Conservation (phyloP, 202 grass and related monocot genomes). For the Panicum hallii region DNA sequence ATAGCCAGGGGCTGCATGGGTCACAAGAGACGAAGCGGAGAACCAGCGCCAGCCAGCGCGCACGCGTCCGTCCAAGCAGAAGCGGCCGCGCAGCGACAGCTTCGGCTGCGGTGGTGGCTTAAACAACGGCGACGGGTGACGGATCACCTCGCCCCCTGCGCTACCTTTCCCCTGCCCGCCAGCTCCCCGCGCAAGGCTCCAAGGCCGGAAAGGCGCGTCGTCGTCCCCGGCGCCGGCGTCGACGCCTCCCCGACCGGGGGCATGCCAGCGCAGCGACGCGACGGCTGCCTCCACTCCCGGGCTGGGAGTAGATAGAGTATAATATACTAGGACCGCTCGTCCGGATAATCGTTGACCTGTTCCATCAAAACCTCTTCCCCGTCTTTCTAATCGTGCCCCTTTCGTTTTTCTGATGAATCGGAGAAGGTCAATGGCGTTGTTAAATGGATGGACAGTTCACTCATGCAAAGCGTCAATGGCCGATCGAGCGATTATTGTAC, state of each 20-base stretch:
- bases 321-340: conserved; percentile 25
- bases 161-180: background rate
- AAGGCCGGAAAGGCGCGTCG: conserved; percentile 25
- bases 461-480: background rate
- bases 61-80: conserved; percentile 13
- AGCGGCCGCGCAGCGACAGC: background rate
- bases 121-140: background rate
- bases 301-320: background rate
- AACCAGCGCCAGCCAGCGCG: background rate
- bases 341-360: conserved; percentile 55
- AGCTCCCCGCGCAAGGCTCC: conserved; percentile 23
- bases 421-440: conserved; percentile 37
- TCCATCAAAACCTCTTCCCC: background rate
- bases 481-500: background rate
- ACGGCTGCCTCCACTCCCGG: conserved; percentile 39
- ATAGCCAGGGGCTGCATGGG: conserved; percentile 7
- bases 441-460: conserved; percentile 1
- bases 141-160: background rate
- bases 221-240: background rate
- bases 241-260: background rate
- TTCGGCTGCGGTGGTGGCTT: background rate
- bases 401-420: background rate
- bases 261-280: conserved; percentile 46
- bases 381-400: background rate
- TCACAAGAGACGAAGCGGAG: conserved; percentile 31